These are phyloP conservation scores for Thelephora ganbajun DNA, from an alignment of 768 basidiomycete genomes.

Conservation along the genomic window DNA sequence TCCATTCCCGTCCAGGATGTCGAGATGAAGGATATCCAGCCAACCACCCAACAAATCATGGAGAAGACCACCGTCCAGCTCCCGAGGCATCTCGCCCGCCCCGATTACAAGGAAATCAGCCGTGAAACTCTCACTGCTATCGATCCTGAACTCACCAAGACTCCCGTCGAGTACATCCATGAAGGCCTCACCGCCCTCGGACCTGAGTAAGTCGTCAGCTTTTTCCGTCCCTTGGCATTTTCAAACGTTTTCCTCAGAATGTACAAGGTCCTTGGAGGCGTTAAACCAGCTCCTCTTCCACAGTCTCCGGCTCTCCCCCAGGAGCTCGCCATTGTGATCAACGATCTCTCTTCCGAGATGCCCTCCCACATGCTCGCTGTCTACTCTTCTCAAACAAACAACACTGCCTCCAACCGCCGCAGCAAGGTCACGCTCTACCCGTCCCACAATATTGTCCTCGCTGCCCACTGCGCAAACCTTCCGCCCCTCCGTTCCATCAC, in stretches of 20 bases:
- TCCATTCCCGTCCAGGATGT: slow-evolving; percentile 1
- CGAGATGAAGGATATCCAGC: background rate
- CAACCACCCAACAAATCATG: slow-evolving; percentile 10
- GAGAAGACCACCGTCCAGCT: slow-evolving; percentile 31
- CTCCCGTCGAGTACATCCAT: slow-evolving; percentile 53
- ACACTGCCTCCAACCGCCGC: slow-evolving; percentile 12
- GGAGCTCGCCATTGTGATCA: slow-evolving; percentile 28
- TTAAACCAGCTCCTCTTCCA: slow-evolving; percentile 20
- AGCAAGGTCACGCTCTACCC: slow-evolving; percentile 38
- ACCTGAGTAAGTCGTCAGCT: slow-evolving; percentile 22
- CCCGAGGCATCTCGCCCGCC: slow-evolving; percentile 57
- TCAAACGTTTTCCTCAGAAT: slow-evolving; percentile 7
- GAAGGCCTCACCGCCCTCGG: slow-evolving; percentile 33
- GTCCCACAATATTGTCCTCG: slow-evolving; percentile 47
- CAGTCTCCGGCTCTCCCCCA: slow-evolving; percentile 25
- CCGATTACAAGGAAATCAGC: slow-evolving; percentile 42
- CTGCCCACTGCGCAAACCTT: slow-evolving; percentile 43
- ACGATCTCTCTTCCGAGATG: slow-evolving; percentile 13
- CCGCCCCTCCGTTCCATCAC: slow-evolving; percentile 28
- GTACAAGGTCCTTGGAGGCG: slow-evolving; percentile 19
- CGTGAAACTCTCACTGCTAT: slow-evolving; percentile 39
- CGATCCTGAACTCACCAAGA: slow-evolving; percentile 32
- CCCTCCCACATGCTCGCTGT: slow-evolving; percentile 32
- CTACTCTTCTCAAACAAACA: slow-evolving; percentile 26
- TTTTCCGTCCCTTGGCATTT: background rate